These are phyloP conservation scores for Xanthoparmelia taractica DNA, from an alignment of 495 filamentous ascomycete genomes.

Conservation along the genomic window DNA sequence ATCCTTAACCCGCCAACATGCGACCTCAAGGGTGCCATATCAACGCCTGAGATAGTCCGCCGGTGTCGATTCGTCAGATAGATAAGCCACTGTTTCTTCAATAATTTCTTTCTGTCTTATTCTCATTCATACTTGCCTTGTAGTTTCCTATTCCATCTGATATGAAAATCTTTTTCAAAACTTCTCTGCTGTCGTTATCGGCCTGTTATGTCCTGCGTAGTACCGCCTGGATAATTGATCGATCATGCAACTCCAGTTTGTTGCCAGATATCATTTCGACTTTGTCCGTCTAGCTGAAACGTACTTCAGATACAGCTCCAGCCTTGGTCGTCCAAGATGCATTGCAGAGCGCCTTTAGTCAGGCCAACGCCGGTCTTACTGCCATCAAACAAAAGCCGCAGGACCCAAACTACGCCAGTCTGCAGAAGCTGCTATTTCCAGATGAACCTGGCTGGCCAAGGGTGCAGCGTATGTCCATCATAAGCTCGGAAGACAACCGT, in stretches of 20 bases:
- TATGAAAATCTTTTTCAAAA: neutral
- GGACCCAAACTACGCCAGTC: slow-evolving; percentile 1
- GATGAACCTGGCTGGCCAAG: neutral
- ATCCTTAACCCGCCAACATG: neutral
- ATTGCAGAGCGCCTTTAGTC: neutral
- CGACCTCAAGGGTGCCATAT: neutral
- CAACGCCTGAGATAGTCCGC: neutral
- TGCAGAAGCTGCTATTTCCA: neutral
- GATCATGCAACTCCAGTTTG: neutral
- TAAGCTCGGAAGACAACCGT: neutral
- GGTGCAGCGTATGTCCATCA: neutral
- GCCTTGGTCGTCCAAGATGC: neutral
- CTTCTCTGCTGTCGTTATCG: neutral
- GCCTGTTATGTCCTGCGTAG: neutral
- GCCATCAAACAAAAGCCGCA: neutral
- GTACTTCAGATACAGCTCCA: neutral
- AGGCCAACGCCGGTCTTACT: neutral
- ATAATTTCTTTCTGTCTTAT: neutral
- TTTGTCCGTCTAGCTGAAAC: neutral
- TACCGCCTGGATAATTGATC: neutral
- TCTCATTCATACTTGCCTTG: neutral
- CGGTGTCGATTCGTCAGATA: neutral
- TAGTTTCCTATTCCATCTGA: neutral
- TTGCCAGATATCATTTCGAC: neutral
- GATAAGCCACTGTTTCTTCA: neutral